phyloP scores from a whole-genome alignment of 306 rosid species.

The Glycyrrhiza uralensis region DNA sequence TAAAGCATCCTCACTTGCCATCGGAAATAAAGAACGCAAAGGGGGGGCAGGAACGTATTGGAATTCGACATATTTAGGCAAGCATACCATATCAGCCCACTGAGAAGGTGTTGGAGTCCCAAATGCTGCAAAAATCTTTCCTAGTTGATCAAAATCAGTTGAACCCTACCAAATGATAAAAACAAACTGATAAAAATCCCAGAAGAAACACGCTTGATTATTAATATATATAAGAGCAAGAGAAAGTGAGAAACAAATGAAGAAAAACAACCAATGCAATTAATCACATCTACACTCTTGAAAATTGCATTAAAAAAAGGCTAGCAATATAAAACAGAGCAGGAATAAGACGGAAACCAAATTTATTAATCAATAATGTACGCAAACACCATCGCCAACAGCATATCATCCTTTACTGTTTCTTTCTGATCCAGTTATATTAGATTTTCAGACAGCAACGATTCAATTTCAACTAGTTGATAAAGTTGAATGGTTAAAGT shows the following conservation, averaged over 20 bases:
- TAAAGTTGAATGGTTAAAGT: neutral
- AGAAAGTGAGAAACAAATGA: constrained; percentile 11
- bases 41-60: constrained; percentile 86
- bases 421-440: too few relatives aligned
- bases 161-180: constrained; percentile 61
- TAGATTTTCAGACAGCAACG: neutral
- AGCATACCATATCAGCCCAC: constrained; percentile 88
- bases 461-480: neutral
- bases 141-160: constrained; percentile 94
- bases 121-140: constrained; percentile 89
- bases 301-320: neutral
- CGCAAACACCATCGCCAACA: constrained; percentile 18
- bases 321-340: neutral
- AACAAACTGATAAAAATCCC: constrained; percentile 11
- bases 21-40: constrained; percentile 73
- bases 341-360: neutral
- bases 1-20: constrained; percentile 88
- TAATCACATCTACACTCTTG: neutral
- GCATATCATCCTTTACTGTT: too few relatives aligned
- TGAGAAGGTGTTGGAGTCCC: constrained; percentile 92
- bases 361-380: neutral
- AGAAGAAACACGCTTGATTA: neutral
- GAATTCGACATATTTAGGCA: constrained; percentile 94
- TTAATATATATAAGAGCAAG: too few relatives aligned
- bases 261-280: constrained; percentile 1